A percentile compares a stretch with the other conserved stretches of the same genome.
Conservation (phyloP, 2,329 filamentous ascomycete genomes). For the Aspergillus japonicus region DNA sequence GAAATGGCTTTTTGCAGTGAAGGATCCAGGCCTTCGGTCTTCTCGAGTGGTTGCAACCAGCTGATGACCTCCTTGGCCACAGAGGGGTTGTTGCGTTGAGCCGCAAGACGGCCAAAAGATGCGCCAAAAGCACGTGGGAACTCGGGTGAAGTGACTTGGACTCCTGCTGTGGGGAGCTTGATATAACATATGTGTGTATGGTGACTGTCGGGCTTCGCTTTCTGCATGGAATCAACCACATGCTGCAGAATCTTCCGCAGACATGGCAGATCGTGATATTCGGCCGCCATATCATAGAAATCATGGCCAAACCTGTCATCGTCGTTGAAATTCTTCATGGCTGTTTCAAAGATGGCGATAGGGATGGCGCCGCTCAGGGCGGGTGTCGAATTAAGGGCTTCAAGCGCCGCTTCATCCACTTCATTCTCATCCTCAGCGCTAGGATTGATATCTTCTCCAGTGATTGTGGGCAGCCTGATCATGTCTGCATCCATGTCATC, state of each 20-base stretch:
- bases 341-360: slow-evolving; percentile 83
- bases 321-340: slow-evolving; percentile 73
- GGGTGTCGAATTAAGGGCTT: slow-evolving; percentile 68
- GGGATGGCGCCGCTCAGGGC: slow-evolving; percentile 92
- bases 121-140: slow-evolving; percentile 72
- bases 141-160: slow-evolving; percentile 62
- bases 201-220: slow-evolving; percentile 59
- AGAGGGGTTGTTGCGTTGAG: slow-evolving; percentile 42
- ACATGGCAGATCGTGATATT: slow-evolving; percentile 66
- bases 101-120: slow-evolving; percentile 63
- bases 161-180: slow-evolving; percentile 66
- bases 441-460: slow-evolving; percentile 62
- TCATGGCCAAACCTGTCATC: slow-evolving; percentile 64
- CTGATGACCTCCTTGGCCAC: slow-evolving; percentile 50
- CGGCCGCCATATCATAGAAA: slow-evolving; percentile 78
- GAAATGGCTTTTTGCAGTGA: slow-evolving; percentile 54
- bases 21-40: slow-evolving; percentile 50
- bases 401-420: slow-evolving; percentile 56
- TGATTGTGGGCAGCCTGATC: slow-evolving; percentile 59
- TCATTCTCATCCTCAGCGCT: slow-evolving; percentile 53
- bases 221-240: slow-evolving; percentile 63
- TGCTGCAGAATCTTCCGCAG: slow-evolving; percentile 68
- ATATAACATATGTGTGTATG: slow-evolving; percentile 70
- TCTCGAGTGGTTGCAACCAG: slow-evolving; percentile 50
- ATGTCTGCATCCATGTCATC: slow-evolving; percentile 54